Evolutionary conservation across 176 grass and related monocot genomes (phyloP).

Genomic region (Lolium multiflorum): DNA sequence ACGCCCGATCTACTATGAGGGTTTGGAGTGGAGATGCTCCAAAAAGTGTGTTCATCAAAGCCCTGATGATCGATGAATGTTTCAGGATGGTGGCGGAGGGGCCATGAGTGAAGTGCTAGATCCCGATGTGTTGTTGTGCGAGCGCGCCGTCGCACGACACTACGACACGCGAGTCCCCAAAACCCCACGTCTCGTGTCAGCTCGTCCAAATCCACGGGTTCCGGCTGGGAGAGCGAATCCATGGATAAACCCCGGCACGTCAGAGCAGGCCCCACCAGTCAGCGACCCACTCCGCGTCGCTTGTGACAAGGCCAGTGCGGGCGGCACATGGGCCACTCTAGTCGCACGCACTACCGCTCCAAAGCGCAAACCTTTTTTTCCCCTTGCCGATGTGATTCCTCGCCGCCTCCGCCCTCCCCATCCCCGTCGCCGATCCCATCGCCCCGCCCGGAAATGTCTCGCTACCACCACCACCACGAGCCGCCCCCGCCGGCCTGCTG

Average conservation of each 20-base stretch:
- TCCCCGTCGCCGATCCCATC: constrained; percentile 30
- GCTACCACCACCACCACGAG: constrained; percentile 32
- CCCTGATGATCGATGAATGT: no score
- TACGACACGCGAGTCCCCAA: neutral
- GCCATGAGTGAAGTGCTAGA: neutral
- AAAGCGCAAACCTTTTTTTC: constrained; percentile 42
- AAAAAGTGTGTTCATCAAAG: no score
- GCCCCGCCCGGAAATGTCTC: constrained; percentile 32
- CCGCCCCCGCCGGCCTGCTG: constrained; percentile 47
- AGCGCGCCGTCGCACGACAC: neutral
- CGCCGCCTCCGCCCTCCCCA: neutral
- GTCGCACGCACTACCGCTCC: neutral
- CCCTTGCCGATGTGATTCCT: constrained; percentile 18
- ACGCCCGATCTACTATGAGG: no score
- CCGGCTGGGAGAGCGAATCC: neutral
- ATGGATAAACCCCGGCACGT: constrained; percentile 23
- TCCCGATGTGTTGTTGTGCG: neutral
- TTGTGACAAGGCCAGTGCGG: neutral
- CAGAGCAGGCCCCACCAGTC: constrained; percentile 8
- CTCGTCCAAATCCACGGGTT: neutral
- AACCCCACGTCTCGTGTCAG: neutral
- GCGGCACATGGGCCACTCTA: constrained; percentile 1
- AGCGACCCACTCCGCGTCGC: neutral
- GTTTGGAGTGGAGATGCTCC: no score
- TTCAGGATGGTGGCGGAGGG: no score